phyloP scores from a whole-genome alignment of 2,329 filamentous ascomycete species.

The Colletotrichum lentis region DNA sequence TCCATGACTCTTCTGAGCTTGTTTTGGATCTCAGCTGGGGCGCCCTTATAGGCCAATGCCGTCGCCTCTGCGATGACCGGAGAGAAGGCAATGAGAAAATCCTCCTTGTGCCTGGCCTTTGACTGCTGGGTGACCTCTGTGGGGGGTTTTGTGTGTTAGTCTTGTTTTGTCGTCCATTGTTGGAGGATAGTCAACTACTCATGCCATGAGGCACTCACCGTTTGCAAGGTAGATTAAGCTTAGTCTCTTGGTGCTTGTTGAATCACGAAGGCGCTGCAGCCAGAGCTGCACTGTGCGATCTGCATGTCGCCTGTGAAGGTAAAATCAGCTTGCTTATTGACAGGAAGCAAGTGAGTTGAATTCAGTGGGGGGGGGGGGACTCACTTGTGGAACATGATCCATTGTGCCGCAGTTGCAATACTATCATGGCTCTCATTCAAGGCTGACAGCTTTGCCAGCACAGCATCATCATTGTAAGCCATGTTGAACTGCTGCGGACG shows the following conservation, averaged over 20 bases:
- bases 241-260: slow-evolving; percentile 82
- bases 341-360: slow-evolving; percentile 22
- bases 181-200: background rate
- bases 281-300: slow-evolving; percentile 91
- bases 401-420: slow-evolving; percentile 95
- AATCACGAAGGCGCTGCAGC: slow-evolving; percentile 89
- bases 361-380: background rate
- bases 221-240: slow-evolving; percentile 96
- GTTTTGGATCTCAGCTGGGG: slow-evolving; percentile 82
- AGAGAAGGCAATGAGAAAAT: slow-evolving; percentile 91
- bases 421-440: slow-evolving; percentile 98
- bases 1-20: slow-evolving; percentile 91
- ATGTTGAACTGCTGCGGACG: slow-evolving; percentile 56
- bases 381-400: slow-evolving; percentile 93
- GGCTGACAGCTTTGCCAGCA: slow-evolving; percentile 91
- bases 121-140: slow-evolving; percentile 95
- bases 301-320: slow-evolving; percentile 77
- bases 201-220: slow-evolving; percentile 61
- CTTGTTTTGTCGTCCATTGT: background rate
- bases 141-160: slow-evolving; percentile 3
- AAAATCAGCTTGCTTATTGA: slow-evolving; percentile 21
- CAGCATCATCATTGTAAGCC: slow-evolving; percentile 95
- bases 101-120: slow-evolving; percentile 88
- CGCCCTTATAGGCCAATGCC: slow-evolving; percentile 87
- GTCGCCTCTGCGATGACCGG: slow-evolving; percentile 93